A percentile compares a stretch with the other conserved stretches of the same genome.
Evolutionary conservation across 2,329 filamentous ascomycete genomes (phyloP).

Genomic region (Penicillium sp.): DNA sequence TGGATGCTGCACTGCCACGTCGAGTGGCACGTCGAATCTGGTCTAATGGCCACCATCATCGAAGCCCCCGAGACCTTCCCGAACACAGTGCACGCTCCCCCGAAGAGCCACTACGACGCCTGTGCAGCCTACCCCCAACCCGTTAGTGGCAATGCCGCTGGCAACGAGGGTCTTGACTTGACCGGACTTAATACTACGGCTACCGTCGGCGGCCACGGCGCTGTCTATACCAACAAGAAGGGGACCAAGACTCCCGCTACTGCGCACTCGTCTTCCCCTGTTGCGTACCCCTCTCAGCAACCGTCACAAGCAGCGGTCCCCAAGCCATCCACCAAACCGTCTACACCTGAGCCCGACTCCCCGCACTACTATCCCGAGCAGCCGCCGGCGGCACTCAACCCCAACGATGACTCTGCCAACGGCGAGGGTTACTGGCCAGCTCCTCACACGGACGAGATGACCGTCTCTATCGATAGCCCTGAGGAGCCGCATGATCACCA

Average conservation of each 20-base stretch:
- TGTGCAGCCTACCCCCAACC: conserved; percentile 26
- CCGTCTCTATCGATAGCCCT: not conserved
- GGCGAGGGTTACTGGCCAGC: conserved; percentile 13
- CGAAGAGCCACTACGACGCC: conserved; percentile 23
- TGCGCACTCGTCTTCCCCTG: not conserved
- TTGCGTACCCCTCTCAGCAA: not conserved
- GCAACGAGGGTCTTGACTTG: conserved; percentile 20
- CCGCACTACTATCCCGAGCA: no score
- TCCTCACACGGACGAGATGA: not conserved
- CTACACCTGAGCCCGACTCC: not conserved
- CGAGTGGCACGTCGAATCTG: conserved; percentile 38
- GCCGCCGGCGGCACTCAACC: not conserved
- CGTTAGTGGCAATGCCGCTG: conserved; percentile 26
- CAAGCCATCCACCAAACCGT: not conserved
- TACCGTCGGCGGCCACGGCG: conserved; percentile 13
- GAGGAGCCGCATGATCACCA: not conserved
- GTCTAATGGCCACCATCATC: conserved; percentile 35
- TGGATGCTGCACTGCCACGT: conserved; percentile 42
- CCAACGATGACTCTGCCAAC: not conserved
- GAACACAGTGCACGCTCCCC: conserved; percentile 15
- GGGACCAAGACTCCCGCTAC: not conserved
- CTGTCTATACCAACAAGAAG: conserved; percentile 15
- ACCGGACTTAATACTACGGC: conserved; percentile 16
- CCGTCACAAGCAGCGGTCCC: not conserved
- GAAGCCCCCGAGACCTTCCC: conserved; percentile 33